Evolutionary conservation across 73 alveolate genomes (phyloP), one percentile per base, ranked within the genome.

Genomic region (Durusdinium trenchii): DNA sequence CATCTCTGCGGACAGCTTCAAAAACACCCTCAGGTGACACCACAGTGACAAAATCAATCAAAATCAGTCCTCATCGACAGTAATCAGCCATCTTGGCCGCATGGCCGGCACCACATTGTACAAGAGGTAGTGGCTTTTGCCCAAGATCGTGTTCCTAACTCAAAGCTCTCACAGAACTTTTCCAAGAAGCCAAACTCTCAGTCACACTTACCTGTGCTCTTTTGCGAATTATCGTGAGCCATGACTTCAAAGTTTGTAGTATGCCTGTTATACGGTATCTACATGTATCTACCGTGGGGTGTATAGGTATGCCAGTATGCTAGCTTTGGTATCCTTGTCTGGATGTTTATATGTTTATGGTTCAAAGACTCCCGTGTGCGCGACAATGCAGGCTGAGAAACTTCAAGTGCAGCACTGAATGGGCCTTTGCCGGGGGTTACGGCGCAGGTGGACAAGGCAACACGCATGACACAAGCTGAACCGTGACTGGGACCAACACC

Each of bases 1-100:
- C 45, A 35, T 26, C 16, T 23, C 43, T 67, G n/a, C 16, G 12
- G 69, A 16, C 12, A 40, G 16, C 78, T 12, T 4, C 32, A 35
- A 62, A 35, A 30, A 48, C 82, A 69, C 82, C 20, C 23, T 69
- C 82, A 45, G 50, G 38, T 2, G 5, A 12, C 36, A 40, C 32
- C 40, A 10, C 40, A 26, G 36, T 54, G 64, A 54, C 28, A 54
- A 9, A 54, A 20, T 9, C 28, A 54, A 54, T 20, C 9, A 54
- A 54, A 20, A 35, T 5, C 64, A 7, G 48, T 92, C 98, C 95
- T 99, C 99, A 94, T 99, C 99, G 78, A 99, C 99, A 45, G 99
- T 99, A 86, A 99, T 99, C 95, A 99, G 99, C 99, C 99, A 99
- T 99, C 99, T 99, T 36, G 99, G 99, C 84, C 99, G 99, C 99